A percentile compares a stretch with the other conserved stretches of the same genome.
phyloP scores from a whole-genome alignment of 441 rosid species.

The Melastoma candidum region DNA sequence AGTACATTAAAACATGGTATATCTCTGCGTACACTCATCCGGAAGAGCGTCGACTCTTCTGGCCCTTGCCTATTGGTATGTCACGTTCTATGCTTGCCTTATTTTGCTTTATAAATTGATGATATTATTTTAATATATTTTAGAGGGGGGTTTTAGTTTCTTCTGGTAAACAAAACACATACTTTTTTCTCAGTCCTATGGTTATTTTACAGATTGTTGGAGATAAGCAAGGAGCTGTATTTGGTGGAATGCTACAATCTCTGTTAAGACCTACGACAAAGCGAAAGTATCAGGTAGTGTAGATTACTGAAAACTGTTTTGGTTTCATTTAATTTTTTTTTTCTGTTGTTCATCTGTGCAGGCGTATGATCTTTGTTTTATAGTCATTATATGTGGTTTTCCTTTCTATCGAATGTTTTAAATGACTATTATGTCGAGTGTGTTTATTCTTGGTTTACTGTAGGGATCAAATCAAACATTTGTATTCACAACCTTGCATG shows the following conservation, averaged over 20 bases:
- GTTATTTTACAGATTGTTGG: constrained; percentile 55
- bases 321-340: neutral
- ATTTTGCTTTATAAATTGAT: constrained; percentile 2
- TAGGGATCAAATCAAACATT: constrained; percentile 82
- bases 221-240: constrained; percentile 77
- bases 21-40: constrained; percentile 86
- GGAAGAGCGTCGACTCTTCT: constrained; percentile 64
- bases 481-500: constrained; percentile 86
- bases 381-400: neutral
- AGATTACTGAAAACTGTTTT: constrained; percentile 1
- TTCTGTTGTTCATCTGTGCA: neutral
- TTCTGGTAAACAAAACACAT: neutral
- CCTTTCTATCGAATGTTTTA: constrained; percentile 2
- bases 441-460: constrained; percentile 14
- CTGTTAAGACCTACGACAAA: constrained; percentile 75
- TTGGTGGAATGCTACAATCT: constrained; percentile 79
- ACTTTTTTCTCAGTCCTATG: neutral
- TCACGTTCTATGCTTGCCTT: constrained; percentile 5
- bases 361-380: too few relatives aligned
- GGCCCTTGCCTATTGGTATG: constrained; percentile 88
- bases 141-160: neutral
- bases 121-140: constrained; percentile 2
- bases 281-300: constrained; percentile 81
- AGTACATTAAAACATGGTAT: constrained; percentile 95
- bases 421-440: constrained; percentile 2